Conservation (phyloP, 768 basidiomycete species). For the Psilocybe subaeruginosa region DNA sequence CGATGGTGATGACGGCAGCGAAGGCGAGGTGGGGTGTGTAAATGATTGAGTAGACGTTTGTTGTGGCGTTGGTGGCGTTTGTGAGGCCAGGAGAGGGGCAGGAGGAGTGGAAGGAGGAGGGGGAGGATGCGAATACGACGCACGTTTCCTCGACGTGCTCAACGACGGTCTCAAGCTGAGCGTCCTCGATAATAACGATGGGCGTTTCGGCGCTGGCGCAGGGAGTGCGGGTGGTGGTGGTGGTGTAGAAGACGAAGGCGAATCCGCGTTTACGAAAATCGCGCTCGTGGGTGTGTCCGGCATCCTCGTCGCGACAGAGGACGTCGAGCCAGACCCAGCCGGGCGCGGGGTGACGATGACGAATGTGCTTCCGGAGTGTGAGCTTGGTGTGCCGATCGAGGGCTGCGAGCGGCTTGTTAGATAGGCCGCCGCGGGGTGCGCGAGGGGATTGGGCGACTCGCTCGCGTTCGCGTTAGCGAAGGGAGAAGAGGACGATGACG, state of each 20-base stretch:
- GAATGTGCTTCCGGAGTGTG: background rate
- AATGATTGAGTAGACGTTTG: too few species aligned
- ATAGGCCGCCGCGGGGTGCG: too few species aligned
- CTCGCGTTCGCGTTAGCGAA: too few species aligned
- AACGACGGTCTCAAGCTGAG: background rate
- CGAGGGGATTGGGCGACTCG: too few species aligned
- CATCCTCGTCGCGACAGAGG: background rate
- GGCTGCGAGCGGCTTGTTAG: background rate
- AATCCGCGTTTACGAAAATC: background rate
- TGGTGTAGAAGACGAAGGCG: background rate
- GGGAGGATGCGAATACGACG: background rate
- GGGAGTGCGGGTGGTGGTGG: background rate
- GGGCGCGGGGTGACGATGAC: too few species aligned
- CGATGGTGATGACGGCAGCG: too few species aligned
- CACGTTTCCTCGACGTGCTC: background rate
- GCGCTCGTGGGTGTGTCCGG: background rate
- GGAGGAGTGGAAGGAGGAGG: too few species aligned
- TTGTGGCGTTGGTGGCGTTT: too few species aligned
- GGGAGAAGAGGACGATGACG: background rate
- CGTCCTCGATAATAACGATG: conserved; percentile 6
- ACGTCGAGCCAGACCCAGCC: background rate
- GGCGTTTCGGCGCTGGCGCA: background rate
- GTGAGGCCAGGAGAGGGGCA: too few species aligned
- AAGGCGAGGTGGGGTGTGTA: too few species aligned
- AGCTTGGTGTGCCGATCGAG: background rate